Evolutionary conservation across 768 basidiomycete species (phyloP), one percentile per base, ranked within the genome.

Genomic region (Tulasnella sp.): DNA sequence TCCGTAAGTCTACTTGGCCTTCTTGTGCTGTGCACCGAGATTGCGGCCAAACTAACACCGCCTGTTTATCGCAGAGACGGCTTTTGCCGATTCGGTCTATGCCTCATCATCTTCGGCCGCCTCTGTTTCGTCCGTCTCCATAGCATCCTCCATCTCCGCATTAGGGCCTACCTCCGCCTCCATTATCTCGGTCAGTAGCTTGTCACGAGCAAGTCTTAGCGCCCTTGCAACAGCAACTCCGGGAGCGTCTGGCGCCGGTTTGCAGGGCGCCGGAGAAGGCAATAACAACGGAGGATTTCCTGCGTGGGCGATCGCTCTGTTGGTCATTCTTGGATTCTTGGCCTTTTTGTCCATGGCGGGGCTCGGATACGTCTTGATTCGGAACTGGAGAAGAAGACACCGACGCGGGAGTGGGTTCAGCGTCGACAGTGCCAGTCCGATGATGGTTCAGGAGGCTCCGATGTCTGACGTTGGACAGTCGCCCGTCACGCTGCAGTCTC

Each of bases 241-340:
- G 75, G 38, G 76, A 68, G 75, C 80, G 39, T 78, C 83, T 71
- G 64, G 74, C 14, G 72, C 81, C 9, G 36, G 79, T 39, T 80
- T 81, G 80, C 34, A 88, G 84, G 71, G 84, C 76, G 78, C 85
- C 92, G 29, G 92, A 91, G 79, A 81, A 71, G 77, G 80, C 22
- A 75, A 76, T 37, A 79, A 80, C 71, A 81, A 78, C 75, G 81
- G 86, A 19, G 58, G 58, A 8, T 95, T 95, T 81, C 94, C 93
- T 11, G 89, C 89, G 81, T 96, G 93, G 94, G 95, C 93, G 12
- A 96, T 96, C 80, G 93, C 96, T 72, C 91, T 96, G 79, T 93
- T 96, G 72, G 91, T 91, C 68, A 88, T 96, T 54, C 88, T 96
- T 34, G 94, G 93, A 34, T 91, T 94, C 84, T 85, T 95, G 77